Evolutionary conservation across 139 green algal species (phyloP), one percentile per base, ranked within the genome.

Genomic region (Chlamydomonas incerta): DNA sequence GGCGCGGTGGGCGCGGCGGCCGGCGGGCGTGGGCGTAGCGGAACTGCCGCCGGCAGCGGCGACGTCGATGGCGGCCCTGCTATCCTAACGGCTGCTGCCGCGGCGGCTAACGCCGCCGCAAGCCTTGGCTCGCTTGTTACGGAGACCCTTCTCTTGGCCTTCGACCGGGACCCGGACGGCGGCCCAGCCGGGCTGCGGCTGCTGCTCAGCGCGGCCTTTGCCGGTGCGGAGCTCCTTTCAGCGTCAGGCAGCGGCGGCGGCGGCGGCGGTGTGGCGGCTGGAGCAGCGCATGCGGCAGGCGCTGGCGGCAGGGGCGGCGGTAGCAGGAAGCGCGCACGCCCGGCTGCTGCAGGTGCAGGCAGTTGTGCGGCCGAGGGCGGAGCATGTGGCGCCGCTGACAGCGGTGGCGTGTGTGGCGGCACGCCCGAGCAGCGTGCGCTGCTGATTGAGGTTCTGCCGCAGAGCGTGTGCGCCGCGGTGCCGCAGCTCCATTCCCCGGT

Each of bases 381-480:
- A n/a, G 34, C 58, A n/a, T n/a, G n/a, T n/a, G n/a, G n/a, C n/a
- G n/a, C n/a, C n/a, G n/a, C n/a, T n/a, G 55, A 34, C 13, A 47
- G 26, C 13, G 41, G 3, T 15, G 63, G 29, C 18, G 63, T 41
- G 29, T 37, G 26, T 10, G 76, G 1, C 5, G 62, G 3, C 8
- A 41, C 29, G 1, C 62, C 41, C 9, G 60, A 63, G 57, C 26
- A 21, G 17, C 55, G 63, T 5, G 57, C 13, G 41, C 41, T 55
- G 77, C 63, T 74, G 29, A 17, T n/a, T 1, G 77, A 83, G 63
- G 14, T 65, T 41, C 46, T 74, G 63, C 37, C 14, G 46, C 77
- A 83, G 65, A 63, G 63, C 14, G 77, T 83, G n/a, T 83, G 77
- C 68, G 67, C 1, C 14, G 63, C 63, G 9, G 41, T 65, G 20